Evolutionary conservation across 2,329 filamentous ascomycete genomes (phyloP).

Genomic region (Aspergillus amoenus): DNA sequence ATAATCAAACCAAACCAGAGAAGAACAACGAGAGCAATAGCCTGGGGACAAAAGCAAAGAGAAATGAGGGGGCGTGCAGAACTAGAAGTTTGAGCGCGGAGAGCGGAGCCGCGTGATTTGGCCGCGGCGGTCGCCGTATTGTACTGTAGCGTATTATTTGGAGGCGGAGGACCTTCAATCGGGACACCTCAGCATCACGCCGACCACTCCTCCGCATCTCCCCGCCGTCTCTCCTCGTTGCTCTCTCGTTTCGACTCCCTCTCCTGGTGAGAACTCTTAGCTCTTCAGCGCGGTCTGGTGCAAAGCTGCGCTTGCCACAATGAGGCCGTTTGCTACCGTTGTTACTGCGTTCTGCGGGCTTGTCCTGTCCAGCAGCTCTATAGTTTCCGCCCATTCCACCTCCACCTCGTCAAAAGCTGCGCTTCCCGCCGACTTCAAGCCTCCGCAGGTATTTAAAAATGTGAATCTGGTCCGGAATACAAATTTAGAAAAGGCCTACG

Average conservation of each 20-base stretch:
- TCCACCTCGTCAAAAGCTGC: slow-evolving; percentile 31
- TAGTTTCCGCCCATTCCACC: slow-evolving; percentile 34
- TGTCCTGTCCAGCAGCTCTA: slow-evolving; percentile 32
- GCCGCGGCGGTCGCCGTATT: slow-evolving; percentile 34
- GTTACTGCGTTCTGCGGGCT: slow-evolving; percentile 37
- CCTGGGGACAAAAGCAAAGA: not conserved
- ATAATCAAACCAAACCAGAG: not conserved
- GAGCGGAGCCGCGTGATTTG: slow-evolving; percentile 29
- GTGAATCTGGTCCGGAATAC: slow-evolving; percentile 85
- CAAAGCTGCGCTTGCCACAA: slow-evolving; percentile 31
- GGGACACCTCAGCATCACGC: slow-evolving; percentile 41
- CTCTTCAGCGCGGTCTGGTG: slow-evolving; percentile 26
- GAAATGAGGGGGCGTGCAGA: slow-evolving; percentile 9
- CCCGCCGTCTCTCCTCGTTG: not conserved
- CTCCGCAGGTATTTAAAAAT: slow-evolving; percentile 91
- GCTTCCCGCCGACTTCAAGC: slow-evolving; percentile 62
- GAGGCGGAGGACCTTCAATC: slow-evolving; percentile 16
- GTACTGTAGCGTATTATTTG: not conserved
- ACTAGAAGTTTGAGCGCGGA: not conserved
- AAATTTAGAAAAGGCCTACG: slow-evolving; percentile 90
- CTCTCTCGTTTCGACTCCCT: slow-evolving; percentile 15
- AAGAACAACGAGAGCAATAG: not conserved
- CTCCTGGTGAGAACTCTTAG: slow-evolving; percentile 20
- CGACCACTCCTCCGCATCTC: slow-evolving; percentile 15
- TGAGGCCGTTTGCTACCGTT: slow-evolving; percentile 40